A percentile compares a stretch with the other conserved stretches of the same genome.
Evolutionary conservation across 768 basidiomycete species (phyloP).

Genomic region (Phanerochaete carnosa): DNA sequence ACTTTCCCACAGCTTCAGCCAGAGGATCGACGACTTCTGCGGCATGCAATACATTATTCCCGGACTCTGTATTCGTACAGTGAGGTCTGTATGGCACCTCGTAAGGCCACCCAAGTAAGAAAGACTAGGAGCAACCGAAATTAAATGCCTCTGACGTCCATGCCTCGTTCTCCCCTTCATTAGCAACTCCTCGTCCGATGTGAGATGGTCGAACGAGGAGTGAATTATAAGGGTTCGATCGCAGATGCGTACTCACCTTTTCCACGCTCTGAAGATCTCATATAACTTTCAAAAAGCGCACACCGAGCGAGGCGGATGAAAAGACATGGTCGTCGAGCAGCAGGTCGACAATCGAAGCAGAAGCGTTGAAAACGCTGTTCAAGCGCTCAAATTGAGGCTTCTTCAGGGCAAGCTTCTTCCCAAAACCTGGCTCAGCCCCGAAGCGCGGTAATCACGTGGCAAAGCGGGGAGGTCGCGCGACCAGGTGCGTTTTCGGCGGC

Average conservation of each 20-base stretch:
- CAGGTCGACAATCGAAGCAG: background rate
- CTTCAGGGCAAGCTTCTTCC: constrained; percentile 8
- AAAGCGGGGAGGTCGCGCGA: constrained; percentile 3
- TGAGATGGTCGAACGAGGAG: constrained; percentile 38
- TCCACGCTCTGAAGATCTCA: background rate
- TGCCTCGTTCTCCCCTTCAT: constrained; percentile 43
- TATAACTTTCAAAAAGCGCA: background rate
- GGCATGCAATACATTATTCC: background rate
- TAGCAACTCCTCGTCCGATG: constrained; percentile 51
- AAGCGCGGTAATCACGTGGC: background rate
- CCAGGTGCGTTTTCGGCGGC: background rate
- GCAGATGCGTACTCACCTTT: background rate
- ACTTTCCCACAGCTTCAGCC: background rate
- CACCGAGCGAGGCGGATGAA: background rate
- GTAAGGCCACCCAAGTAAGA: constrained; percentile 49
- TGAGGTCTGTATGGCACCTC: constrained; percentile 50
- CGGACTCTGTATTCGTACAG: background rate
- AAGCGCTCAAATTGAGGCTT: background rate
- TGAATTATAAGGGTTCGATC: constrained; percentile 39
- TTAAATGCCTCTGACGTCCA: constrained; percentile 39
- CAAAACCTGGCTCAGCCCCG: background rate
- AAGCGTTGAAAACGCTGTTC: background rate
- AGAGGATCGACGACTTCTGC: background rate
- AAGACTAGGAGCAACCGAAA: constrained; percentile 49
- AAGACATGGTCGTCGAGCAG: background rate